These are phyloP conservation scores for Aegilops sharonensis DNA, from an alignment of 176 grass and related monocot species.

Conservation along the genomic window DNA sequence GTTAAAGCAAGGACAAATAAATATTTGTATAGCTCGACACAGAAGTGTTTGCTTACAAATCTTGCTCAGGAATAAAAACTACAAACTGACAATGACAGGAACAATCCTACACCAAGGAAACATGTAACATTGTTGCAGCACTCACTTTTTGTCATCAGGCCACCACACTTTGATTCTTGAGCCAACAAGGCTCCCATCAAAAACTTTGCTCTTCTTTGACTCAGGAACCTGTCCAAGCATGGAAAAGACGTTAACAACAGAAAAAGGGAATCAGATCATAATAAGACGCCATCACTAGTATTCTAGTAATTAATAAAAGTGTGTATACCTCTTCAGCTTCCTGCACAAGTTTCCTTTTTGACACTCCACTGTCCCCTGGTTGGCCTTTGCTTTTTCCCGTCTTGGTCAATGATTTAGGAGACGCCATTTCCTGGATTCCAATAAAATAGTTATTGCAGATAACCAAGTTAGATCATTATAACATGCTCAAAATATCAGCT, in stretches of 20 bases:
- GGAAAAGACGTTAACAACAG: neutral
- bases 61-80: constrained; percentile 6
- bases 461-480: constrained; percentile 15
- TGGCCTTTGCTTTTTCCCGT: constrained; percentile 50
- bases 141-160: constrained; percentile 82
- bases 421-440: constrained; percentile 49
- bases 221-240: constrained; percentile 38
- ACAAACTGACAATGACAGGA: constrained; percentile 17
- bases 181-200: constrained; percentile 57
- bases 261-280: constrained; percentile 21
- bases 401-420: constrained; percentile 34
- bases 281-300: neutral
- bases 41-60: neutral
- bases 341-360: constrained; percentile 54
- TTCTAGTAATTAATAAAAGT: constrained; percentile 8
- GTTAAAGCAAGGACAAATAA: neutral
- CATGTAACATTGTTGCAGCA: neutral
- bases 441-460: constrained; percentile 22
- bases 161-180: constrained; percentile 91
- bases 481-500: neutral
- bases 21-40: neutral
- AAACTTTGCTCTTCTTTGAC: constrained; percentile 44
- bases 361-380: constrained; percentile 34
- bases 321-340: constrained; percentile 52
- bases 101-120: constrained; percentile 18